These are phyloP conservation scores for Lepidopterella palustris DNA, from an alignment of 495 filamentous ascomycete genomes.

Conservation along the genomic window DNA sequence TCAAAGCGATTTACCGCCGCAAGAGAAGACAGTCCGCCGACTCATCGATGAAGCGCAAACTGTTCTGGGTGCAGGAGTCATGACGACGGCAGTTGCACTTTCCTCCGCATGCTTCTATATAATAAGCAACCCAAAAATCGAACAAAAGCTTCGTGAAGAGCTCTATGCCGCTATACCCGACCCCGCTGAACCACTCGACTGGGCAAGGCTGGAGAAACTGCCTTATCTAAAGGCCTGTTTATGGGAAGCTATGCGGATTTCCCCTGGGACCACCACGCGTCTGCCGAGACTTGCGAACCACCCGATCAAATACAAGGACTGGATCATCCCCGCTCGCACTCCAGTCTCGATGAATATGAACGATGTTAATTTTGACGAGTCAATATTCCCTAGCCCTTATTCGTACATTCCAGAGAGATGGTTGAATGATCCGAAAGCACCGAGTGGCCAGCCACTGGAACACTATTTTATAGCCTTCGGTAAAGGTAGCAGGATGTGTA, in stretches of 20 bases:
- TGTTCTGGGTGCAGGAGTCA: slow-evolving; percentile 36
- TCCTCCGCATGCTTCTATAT: slow-evolving; percentile 34
- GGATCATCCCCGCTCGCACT: slow-evolving; percentile 16
- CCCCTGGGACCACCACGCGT: slow-evolving; percentile 11
- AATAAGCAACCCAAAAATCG: slow-evolving; percentile 22
- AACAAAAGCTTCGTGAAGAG: slow-evolving; percentile 11
- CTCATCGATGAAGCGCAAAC: slow-evolving; percentile 34
- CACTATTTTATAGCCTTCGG: slow-evolving; percentile 26
- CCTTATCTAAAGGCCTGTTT: slow-evolving; percentile 33
- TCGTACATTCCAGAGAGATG: slow-evolving; percentile 25
- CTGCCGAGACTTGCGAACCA: slow-evolving; percentile 12
- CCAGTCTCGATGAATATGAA: slow-evolving; percentile 16
- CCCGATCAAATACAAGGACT: slow-evolving; percentile 7
- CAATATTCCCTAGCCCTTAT: slow-evolving; percentile 11
- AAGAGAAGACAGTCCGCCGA: slow-evolving; percentile 25
- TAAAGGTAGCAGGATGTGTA: slow-evolving; percentile 21
- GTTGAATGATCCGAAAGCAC: slow-evolving; percentile 18
- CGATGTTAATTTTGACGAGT: slow-evolving; percentile 17
- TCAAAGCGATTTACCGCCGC: slow-evolving; percentile 1
- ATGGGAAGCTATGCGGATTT: slow-evolving; percentile 8
- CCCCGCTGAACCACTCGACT: slow-evolving; percentile 19
- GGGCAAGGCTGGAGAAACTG: slow-evolving; percentile 32
- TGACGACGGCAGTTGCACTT: slow-evolving; percentile 35
- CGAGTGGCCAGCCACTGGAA: slow-evolving; percentile 12
- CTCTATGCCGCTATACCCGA: slow-evolving; percentile 19